These are phyloP conservation scores for Botrytis medusae DNA, from an alignment of 2,329 filamentous ascomycete genomes.

Conservation along the genomic window DNA sequence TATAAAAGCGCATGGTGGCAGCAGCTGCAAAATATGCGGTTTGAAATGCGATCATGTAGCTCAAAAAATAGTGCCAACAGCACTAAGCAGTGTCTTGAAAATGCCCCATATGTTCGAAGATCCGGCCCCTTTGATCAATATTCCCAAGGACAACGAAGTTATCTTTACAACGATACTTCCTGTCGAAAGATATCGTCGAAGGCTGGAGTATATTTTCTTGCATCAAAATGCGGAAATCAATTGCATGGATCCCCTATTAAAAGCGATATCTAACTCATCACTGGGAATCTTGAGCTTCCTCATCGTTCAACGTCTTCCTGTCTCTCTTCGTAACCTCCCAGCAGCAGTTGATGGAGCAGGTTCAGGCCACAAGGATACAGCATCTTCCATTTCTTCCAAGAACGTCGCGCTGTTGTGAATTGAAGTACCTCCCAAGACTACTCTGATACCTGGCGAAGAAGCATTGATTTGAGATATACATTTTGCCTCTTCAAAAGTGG, in stretches of 20 bases:
- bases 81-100: too few relatives aligned
- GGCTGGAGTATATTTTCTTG: neutral
- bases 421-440: constrained; percentile 84
- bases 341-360: constrained; percentile 41
- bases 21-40: neutral
- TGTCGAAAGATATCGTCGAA: neutral
- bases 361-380: constrained; percentile 83
- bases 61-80: neutral
- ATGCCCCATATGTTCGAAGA: neutral
- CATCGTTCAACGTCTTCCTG: constrained; percentile 33
- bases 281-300: neutral
- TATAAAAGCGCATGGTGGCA: neutral
- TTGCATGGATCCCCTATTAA: neutral
- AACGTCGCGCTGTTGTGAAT: constrained; percentile 88
- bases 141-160: neutral
- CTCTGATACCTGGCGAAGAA: constrained; percentile 79
- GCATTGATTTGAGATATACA: constrained; percentile 94
- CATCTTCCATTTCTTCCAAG: constrained; percentile 87
- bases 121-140: neutral
- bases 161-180: neutral
- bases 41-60: too few relatives aligned
- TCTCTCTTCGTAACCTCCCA: constrained; percentile 40
- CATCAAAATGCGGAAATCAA: neutral
- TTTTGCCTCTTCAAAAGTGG: constrained; percentile 96
- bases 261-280: neutral